Base-by-base conservation (phyloP, 192 early-diverging fungal species). In the Allomyces macrogynus region DNA sequence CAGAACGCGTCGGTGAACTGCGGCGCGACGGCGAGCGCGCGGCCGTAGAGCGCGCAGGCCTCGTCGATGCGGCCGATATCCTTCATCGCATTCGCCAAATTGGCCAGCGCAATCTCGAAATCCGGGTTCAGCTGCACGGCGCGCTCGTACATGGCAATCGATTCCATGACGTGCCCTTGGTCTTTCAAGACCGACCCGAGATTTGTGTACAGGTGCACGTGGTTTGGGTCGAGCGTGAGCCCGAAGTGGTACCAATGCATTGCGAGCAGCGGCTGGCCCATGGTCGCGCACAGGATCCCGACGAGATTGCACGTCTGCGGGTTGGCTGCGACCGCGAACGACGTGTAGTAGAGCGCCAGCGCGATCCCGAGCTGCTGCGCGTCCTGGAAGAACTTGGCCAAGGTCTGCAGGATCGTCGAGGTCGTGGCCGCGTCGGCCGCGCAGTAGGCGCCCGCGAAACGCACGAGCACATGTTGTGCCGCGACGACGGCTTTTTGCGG, bases 1-100 rank as follows among this genome's bases (percentile, higher is more conserved):
- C 91, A 93, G 49, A 93, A 83, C 5, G 92, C 92, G 70, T 95
- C 92, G 23, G 89, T 85, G 76, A 95, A 95, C 66, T 91, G 83
- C 16, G 90, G 89, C 65, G 90, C 92, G 63, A 84, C 84, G 25
- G 83, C 81, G 14, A 92, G 81, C 0, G 92, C 89, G 24, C 89
- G 84, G 61, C 83, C 67, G 71, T 95, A 95, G 78, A 89, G 87
- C 65, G 81, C 79, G 8, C 93, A 85, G 27, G 87, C 86, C 26
- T 95, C 92, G 61, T 93, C 89, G 22, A 95, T 89, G 27, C 87
- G 76, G 0, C 92, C 91, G 68, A 91, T 78, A 70, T 95, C 92
- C 72, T 95, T 95, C 72, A 88, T 84, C 1, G 92, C 90, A 64
- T 95, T 95, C 23, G 90, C 92, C 24, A 95, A 77, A 65, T 95